Base-by-base conservation (phyloP, 1,284 basidiomycete species). In the Cryptococcus hybrid region DNA sequence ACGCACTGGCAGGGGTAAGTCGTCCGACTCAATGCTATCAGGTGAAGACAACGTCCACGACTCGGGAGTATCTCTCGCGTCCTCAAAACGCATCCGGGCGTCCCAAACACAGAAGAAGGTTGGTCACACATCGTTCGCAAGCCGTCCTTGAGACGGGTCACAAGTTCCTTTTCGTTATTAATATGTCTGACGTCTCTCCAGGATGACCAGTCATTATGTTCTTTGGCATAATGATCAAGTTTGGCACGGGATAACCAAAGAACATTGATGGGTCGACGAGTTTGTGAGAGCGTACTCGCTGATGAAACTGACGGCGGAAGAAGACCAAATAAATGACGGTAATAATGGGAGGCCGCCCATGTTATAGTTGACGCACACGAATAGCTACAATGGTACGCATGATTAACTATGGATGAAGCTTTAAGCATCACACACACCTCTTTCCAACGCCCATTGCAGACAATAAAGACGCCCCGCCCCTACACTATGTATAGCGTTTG, bases 331-430 rank as follows among this genome's bases (percentile, higher is more conserved):
- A 77, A 60, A 46, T 73, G 66, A 12, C 75, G 70, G 55, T 72
- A 73, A 58, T 73, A 77, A 50, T 75, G 74, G 0, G 71, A 60
- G 12, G 72, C 69, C 0, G 71, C 74, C 74, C 73, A 77, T 0
- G 72, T 71, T 5, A 77, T 63, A 2, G 70, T 62, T 5, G 72
- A 71, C 1, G 69, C 69, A 56, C 74, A 76, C 1, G 53, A 49
- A 55, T 69, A 66, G 38, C 68, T 69, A 18, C 5, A 39, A 4
- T 30, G 4, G 4, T 30, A 57, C 52, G 35, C 47, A 13, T 39
- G 11, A 15, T 15, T 12, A 15, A 30, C 11, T 50, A n/a, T 30
- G 13, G 7, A 5, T n/a, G 11, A 18, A 5, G 46, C 13, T 2
- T 9, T 34, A 18, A 44, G 43, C 3, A 44, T 45, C 65, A 37